Conservation (phyloP, 768 basidiomycete species). For the Boletellus emodensis region DNA sequence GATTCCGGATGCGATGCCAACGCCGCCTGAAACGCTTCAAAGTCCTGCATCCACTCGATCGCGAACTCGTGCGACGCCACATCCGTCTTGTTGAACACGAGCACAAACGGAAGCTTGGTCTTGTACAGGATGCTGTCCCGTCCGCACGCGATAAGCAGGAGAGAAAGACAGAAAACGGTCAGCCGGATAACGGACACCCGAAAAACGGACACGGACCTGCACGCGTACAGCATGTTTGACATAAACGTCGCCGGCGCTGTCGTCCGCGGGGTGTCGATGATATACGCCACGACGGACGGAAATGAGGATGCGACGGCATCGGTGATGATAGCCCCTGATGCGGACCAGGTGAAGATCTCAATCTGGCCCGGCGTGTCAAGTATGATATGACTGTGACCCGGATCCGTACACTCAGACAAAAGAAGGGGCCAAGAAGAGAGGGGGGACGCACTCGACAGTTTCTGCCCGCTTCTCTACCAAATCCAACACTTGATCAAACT, state of each 20-base stretch:
- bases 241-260: conserved; percentile 97
- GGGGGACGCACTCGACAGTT: conserved; percentile 69
- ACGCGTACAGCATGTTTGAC: conserved; percentile 99
- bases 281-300: conserved; percentile 93
- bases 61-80: conserved; percentile 88
- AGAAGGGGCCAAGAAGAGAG: not conserved
- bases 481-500: conserved; percentile 93
- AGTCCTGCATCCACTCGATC: conserved; percentile 97
- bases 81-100: conserved; percentile 99
- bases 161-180: not conserved
- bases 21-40: conserved; percentile 91
- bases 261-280: conserved; percentile 95
- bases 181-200: not conserved
- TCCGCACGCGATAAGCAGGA: not conserved
- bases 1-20: conserved; percentile 66
- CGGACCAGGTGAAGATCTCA: conserved; percentile 99
- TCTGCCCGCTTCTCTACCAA: conserved; percentile 90
- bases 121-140: conserved; percentile 86
- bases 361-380: conserved; percentile 99
- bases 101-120: conserved; percentile 93
- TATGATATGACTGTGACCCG: conserved; percentile 71
- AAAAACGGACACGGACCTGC: conserved; percentile 54
- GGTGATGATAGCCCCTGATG: conserved; percentile 97
- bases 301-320: conserved; percentile 92
- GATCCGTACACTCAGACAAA: not conserved